A percentile compares a stretch with the other conserved stretches of the same genome.
phyloP scores from a whole-genome alignment of 768 basidiomycete species.

The Royoungia palumana region DNA sequence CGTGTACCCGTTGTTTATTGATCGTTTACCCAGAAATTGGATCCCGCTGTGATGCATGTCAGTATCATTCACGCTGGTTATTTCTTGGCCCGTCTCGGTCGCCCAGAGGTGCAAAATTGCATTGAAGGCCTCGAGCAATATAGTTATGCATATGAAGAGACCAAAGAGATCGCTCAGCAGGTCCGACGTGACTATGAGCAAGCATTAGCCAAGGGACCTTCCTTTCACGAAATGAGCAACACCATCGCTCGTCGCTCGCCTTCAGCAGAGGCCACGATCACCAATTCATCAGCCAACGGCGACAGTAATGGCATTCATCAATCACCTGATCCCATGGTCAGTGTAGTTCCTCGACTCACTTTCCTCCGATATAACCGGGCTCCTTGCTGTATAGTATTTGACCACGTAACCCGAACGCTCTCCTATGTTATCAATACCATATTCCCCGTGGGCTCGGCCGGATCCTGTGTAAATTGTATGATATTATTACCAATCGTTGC shows the following conservation, averaged over 20 bases:
- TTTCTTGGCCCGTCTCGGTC: conserved; percentile 76
- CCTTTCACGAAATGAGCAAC: conserved; percentile 41
- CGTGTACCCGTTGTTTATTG: conserved; percentile 7
- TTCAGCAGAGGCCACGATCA: conserved; percentile 12
- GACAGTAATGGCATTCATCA: conserved; percentile 18
- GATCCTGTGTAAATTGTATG: conserved; percentile 22
- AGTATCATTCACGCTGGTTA: conserved; percentile 81
- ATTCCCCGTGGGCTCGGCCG: conserved; percentile 14
- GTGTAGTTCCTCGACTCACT: background rate
- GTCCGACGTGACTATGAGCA: conserved; percentile 50
- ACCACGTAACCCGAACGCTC: conserved; percentile 13
- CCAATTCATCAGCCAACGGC: conserved; percentile 13
- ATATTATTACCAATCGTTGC: conserved; percentile 22
- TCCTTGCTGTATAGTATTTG: conserved; percentile 21
- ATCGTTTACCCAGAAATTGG: conserved; percentile 51
- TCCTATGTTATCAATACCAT: conserved; percentile 27
- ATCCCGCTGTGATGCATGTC: conserved; percentile 88
- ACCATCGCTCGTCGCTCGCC: conserved; percentile 27
- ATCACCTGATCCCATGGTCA: conserved; percentile 21
- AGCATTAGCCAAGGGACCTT: conserved; percentile 36
- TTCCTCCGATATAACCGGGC: conserved; percentile 12
- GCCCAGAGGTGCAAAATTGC: conserved; percentile 79
- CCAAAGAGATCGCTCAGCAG: conserved; percentile 70
- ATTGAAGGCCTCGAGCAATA: conserved; percentile 86
- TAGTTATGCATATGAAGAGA: conserved; percentile 82